A percentile compares a stretch with the other conserved stretches of the same genome.
Conservation (phyloP, 108 stramenopile genomes). For the Skeletonema costatum region DNA sequence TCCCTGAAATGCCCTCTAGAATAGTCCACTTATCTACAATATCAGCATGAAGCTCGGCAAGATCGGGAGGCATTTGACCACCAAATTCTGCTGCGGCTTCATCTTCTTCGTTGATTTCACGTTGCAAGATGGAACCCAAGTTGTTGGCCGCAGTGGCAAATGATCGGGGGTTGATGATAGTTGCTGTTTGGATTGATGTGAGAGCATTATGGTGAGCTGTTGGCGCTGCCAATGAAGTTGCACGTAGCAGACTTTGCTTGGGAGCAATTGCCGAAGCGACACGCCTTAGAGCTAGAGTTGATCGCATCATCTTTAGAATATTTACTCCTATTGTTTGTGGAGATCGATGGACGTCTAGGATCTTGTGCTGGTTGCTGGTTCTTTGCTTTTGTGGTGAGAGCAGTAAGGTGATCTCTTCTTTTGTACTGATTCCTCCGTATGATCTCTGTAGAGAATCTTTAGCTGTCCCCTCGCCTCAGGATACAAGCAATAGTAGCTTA, state of each 20-base stretch:
- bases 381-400: neutral
- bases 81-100: constrained; percentile 17
- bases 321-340: too few relatives aligned
- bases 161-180: neutral
- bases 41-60: constrained; percentile 30
- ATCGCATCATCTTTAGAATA: neutral
- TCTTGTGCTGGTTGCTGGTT: neutral
- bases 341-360: neutral
- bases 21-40: constrained; percentile 42
- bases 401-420: neutral
- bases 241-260: neutral
- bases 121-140: constrained; percentile 36
- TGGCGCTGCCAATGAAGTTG: neutral
- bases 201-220: neutral
- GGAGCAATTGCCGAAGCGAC: neutral
- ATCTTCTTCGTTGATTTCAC: constrained; percentile 50
- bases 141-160: constrained; percentile 2
- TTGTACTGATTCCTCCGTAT: neutral
- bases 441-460: neutral
- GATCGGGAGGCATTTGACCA: constrained; percentile 25
- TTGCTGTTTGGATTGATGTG: neutral
- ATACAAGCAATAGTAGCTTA: constrained; percentile 10
- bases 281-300: neutral
- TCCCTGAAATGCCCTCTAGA: constrained; percentile 35
- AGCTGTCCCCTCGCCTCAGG: neutral